Base-by-base conservation (phyloP, 768 basidiomycete genomes). In the Mycena albidolilacea region DNA sequence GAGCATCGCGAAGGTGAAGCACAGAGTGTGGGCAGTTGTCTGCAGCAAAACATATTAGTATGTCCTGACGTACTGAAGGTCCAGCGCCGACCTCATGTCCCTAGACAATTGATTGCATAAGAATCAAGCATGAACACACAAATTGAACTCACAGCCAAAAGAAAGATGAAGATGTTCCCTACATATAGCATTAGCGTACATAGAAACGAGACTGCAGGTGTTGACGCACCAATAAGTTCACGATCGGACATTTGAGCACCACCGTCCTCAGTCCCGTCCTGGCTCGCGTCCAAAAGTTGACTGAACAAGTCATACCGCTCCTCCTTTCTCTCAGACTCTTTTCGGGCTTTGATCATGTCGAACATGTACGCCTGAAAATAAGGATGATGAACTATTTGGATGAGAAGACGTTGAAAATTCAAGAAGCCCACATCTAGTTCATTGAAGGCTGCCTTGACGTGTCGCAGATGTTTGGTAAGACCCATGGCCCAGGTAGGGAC, bases 181-280 rank as follows among this genome's bases (percentile, higher is more conserved):
- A 55, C 54, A 30, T 30, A 55, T 55, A 55, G 54, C 54, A 55
- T 55, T 35, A 55, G 23, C 23, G 23, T 55, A 55, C 54, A 55
- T 55, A 55, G 54, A 35, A 55, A 30, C 54, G 54, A 23, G 23
- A 55, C 54, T 55, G 30, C 30, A 55, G 54, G 54, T 30, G 54
- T 55, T 55, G 54, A 55, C 54, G 54, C 54, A 55, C 54, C 54
- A 55, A 55, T 23, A 55, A 55, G 54, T 55, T 55, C 54, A 55
- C 54, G 54, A 55, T 55, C 54, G 23, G 54, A 55, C 54, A 55
- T 30, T 55, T 55, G 54, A 55, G 50, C 50, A 52, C 23, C 54
- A 55, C 54, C 54, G 54, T 55, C 54, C 54, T 55, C 54, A 55
- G 54, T 23, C 23, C 23, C 54, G 9, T 55, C 54, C 54, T 55